Base-by-base conservation (phyloP, 805 yeast genomes). In the Lachancea thermotolerans region DNA sequence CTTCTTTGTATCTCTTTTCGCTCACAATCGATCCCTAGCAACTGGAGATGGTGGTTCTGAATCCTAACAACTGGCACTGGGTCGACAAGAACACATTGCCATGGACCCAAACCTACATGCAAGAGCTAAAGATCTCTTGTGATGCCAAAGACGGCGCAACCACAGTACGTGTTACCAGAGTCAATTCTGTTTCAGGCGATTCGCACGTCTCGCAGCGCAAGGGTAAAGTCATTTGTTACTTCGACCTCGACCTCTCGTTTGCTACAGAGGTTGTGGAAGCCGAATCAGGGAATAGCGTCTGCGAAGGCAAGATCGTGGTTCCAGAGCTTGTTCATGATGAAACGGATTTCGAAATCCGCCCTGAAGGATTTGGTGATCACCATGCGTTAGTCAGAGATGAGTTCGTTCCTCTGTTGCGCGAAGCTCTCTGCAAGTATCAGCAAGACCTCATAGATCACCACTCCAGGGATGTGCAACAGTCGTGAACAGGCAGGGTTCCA, bases 181-280 rank as follows among this genome's bases (percentile, higher is more conserved):
- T 15, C 56, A 70, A 2, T 60, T 78, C 10, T 67, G 66, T 82
- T 3, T 63, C 69, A 6, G 95, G 95, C 17, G 93, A 85, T 61
- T 83, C 93, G 55, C 85, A 85, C 56, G 90, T 85, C 11, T 81
- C 87, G 17, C 91, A 85, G 64, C 76, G 95, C 68, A 85, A 85
- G 64, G 91, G 91, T 8, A 82, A 80, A 64, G 86, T 82, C 21
- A 75, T 79, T 55, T 84, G 91, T 58, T 81, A 85, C 41, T 85
- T 76, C 56, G 95, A 85, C 58, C 60, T 85, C 72, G 67, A 68
- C 37, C 60, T 85, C 39, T 71, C 68, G 50, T 71, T 85, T 47
- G 56, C 66, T 9, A 68, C 79, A 16, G 56, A 61, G 32, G 71
- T 76, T 11, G 53, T 59, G 10, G 49, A 50, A 27, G 67, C 62